Percentiles rank a stretch among this genome's conserved stretches.
These are phyloP conservation scores for Maudiozyma humilis DNA, from an alignment of 1,139 yeast genomes.

Conservation along the genomic window DNA sequence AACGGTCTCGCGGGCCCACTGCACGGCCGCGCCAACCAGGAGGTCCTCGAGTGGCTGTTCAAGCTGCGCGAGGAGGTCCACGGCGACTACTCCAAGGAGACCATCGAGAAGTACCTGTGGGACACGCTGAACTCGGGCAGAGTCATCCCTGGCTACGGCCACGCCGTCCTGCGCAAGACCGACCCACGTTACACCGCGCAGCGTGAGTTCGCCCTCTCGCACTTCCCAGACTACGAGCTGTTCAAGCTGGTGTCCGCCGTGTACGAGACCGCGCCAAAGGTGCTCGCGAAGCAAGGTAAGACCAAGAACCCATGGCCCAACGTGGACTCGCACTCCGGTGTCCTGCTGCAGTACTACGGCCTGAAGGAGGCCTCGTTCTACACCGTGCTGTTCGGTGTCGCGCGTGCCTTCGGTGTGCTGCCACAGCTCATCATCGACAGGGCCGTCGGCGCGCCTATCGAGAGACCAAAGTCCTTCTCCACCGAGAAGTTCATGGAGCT, in stretches of 20 bases:
- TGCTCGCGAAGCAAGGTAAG: slow-evolving; percentile 92
- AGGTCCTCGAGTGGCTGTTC: slow-evolving; percentile 37
- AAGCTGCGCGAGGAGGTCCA: slow-evolving; percentile 32
- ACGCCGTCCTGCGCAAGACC: slow-evolving; percentile 39
- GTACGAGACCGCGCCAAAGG: slow-evolving; percentile 93
- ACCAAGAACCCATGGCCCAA: slow-evolving; percentile 99
- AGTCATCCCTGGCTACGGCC: slow-evolving; percentile 42
- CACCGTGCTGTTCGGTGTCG: slow-evolving; percentile 96
- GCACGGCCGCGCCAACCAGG: slow-evolving; percentile 41
- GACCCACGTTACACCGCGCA: slow-evolving; percentile 82
- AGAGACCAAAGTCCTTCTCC: slow-evolving; percentile 96
- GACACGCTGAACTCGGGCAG: slow-evolving; percentile 35
- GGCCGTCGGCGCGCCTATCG: slow-evolving; percentile 90
- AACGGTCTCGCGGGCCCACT: slow-evolving; percentile 41
- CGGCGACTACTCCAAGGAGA: slow-evolving; percentile 28
- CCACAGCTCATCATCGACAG: slow-evolving; percentile 96
- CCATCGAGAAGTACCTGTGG: slow-evolving; percentile 36
- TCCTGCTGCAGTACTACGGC: slow-evolving; percentile 93
- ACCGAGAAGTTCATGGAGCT: slow-evolving; percentile 40
- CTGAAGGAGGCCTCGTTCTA: slow-evolving; percentile 91
- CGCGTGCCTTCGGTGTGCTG: slow-evolving; percentile 95
- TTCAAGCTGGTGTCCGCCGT: slow-evolving; percentile 85
- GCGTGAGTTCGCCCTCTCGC: slow-evolving; percentile 92
- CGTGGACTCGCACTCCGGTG: slow-evolving; percentile 97
- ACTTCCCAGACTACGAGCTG: slow-evolving; percentile 92